Conservation (phyloP, 129 eudicot genomes). For the Arctium minus region DNA sequence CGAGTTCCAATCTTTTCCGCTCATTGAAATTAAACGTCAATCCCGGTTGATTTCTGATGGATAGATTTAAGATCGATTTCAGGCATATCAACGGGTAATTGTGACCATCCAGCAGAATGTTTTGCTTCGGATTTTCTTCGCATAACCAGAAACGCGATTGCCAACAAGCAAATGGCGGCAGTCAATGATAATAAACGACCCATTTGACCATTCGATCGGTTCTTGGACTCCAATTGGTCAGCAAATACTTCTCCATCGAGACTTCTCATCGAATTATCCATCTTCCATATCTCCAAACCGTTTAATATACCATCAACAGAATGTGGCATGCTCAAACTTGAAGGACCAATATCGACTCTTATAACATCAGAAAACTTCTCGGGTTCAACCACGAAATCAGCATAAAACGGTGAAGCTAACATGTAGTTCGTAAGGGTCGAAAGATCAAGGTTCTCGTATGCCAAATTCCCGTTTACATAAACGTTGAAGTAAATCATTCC, state of each 20-base stretch:
- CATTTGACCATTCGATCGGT: constrained; percentile 34
- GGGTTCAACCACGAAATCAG: constrained; percentile 69
- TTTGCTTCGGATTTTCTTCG: constrained; percentile 47
- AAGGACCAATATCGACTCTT: constrained; percentile 71
- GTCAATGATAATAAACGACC: constrained; percentile 44
- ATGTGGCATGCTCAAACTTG: constrained; percentile 52
- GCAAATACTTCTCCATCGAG: constrained; percentile 65
- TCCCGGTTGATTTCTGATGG: constrained; percentile 28
- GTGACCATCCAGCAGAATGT: constrained; percentile 58
- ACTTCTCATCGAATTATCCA: constrained; percentile 71
- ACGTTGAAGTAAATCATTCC: constrained; percentile 72
- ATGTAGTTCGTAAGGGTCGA: constrained; percentile 33
- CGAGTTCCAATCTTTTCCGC: background rate
- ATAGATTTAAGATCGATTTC: constrained; percentile 51
- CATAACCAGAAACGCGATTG: constrained; percentile 57
- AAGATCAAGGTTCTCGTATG: constrained; percentile 69
- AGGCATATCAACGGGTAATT: constrained; percentile 62
- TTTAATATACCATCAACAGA: constrained; percentile 79
- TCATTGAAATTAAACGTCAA: constrained; percentile 8
- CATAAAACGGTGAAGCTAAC: constrained; percentile 88
- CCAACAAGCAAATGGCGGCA: constrained; percentile 65
- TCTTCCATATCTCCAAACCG: constrained; percentile 77
- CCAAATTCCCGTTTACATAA: constrained; percentile 74
- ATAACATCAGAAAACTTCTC: constrained; percentile 42
- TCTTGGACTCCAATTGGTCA: constrained; percentile 38